phyloP scores from a whole-genome alignment of 192 early-diverging fungal species.

The Entomortierella beljakovae region DNA sequence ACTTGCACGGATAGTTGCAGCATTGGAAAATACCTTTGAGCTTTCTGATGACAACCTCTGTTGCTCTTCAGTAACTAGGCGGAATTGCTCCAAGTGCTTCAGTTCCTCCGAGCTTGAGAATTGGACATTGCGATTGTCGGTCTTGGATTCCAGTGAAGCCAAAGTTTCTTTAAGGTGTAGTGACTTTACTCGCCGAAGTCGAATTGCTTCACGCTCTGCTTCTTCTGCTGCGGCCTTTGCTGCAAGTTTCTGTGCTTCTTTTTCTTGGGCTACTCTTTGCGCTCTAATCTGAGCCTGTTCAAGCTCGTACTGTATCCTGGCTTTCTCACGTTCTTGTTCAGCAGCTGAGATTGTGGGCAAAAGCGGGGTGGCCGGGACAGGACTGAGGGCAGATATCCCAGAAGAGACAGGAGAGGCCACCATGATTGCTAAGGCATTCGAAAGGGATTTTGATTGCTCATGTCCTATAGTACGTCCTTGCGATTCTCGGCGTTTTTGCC shows the following conservation, averaged over 20 bases:
- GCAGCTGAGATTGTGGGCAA: conserved; percentile 21
- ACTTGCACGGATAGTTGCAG: conserved; percentile 26
- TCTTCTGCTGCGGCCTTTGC: conserved; percentile 31
- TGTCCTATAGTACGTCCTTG: conserved; percentile 35
- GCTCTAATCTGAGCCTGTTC: conserved; percentile 35
- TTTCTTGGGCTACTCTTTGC: conserved; percentile 20
- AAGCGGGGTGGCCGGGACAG: conserved; percentile 21
- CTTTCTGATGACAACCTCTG: not conserved
- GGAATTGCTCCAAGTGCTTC: conserved; percentile 42
- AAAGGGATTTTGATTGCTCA: conserved; percentile 26
- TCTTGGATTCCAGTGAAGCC: conserved; percentile 39
- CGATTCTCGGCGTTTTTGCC: conserved; percentile 47
- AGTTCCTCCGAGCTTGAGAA: conserved; percentile 37
- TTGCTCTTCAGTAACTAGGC: conserved; percentile 5
- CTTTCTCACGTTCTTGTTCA: conserved; percentile 38
- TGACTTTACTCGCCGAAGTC: conserved; percentile 20
- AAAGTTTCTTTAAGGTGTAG: conserved; percentile 45
- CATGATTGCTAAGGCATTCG: conserved; percentile 34
- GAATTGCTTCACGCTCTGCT: conserved; percentile 34
- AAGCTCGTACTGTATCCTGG: conserved; percentile 41
- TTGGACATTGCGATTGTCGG: conserved; percentile 18
- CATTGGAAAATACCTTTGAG: conserved; percentile 1
- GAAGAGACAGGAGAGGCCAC: not conserved
- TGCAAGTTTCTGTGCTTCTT: conserved; percentile 12
- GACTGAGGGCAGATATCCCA: not conserved